A percentile compares a stretch with the other conserved stretches of the same genome.
Evolutionary conservation across 1,284 basidiomycete genomes (phyloP).

Genomic region (Trichosporon sp.): DNA sequence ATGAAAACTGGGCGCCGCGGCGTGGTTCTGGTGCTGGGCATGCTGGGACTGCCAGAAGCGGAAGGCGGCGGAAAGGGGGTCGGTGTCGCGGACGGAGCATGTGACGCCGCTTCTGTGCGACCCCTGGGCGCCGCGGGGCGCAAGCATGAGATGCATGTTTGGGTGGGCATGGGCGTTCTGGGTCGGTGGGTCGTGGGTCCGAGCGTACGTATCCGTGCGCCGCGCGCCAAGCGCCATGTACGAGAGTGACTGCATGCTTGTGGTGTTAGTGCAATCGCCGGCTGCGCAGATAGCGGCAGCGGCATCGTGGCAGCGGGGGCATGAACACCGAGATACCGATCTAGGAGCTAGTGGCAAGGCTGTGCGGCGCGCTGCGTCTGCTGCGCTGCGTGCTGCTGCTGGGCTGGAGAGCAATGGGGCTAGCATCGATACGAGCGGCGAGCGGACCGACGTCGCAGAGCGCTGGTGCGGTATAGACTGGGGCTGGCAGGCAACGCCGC

Average conservation of each 20-base stretch:
- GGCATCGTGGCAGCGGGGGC: too few species aligned
- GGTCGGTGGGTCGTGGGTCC: neutral
- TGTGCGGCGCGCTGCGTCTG: too few species aligned
- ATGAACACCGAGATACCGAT: neutral
- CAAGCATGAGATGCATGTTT: neutral
- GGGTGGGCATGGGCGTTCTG: neutral
- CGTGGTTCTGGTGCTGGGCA: too few species aligned
- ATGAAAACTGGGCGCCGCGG: neutral
- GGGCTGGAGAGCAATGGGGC: too few species aligned
- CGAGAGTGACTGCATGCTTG: neutral
- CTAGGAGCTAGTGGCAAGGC: neutral
- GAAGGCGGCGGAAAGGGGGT: neutral
- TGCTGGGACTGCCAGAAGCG: neutral
- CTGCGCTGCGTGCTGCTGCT: too few species aligned
- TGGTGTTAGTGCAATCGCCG: neutral
- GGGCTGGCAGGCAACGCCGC: too few species aligned
- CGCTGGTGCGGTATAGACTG: too few species aligned
- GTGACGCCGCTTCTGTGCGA: too few species aligned
- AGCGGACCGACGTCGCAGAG: neutral
- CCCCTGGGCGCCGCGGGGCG: too few species aligned
- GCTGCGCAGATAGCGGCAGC: too few species aligned
- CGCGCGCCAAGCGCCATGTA: neutral
- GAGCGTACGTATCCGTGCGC: neutral
- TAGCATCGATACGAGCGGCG: neutral
- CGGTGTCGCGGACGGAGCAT: neutral